phyloP scores from a whole-genome alignment of 108 stramenopile species.

The Mayamaea pseudoterrestris region DNA sequence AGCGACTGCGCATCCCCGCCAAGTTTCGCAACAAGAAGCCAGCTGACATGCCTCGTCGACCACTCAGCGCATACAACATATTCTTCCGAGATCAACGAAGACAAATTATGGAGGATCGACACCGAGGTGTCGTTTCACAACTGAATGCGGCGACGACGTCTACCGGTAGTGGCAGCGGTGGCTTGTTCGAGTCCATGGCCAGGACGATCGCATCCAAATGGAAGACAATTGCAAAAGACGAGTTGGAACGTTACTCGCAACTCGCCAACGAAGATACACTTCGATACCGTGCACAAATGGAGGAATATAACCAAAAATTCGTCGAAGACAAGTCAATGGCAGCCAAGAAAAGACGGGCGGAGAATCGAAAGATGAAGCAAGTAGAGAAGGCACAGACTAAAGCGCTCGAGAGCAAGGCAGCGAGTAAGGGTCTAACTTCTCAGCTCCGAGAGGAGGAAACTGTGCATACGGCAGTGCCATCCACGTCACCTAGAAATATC shows the following conservation, averaged over 20 bases:
- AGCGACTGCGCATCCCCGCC: too few relatives aligned
- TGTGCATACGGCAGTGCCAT: too few relatives aligned
- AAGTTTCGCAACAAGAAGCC: conserved; percentile 15
- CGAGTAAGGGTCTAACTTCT: too few relatives aligned
- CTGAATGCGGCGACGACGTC: not conserved
- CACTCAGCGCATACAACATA: conserved; percentile 20
- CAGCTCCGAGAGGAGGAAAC: too few relatives aligned
- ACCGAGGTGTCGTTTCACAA: not conserved
- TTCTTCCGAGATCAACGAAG: conserved; percentile 15
- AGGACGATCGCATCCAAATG: conserved; percentile 12
- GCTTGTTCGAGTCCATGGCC: conserved; percentile 3
- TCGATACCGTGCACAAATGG: conserved; percentile 14
- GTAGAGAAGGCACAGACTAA: too few relatives aligned
- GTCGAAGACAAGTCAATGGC: too few relatives aligned
- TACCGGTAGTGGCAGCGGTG: not conserved
- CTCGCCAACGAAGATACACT: conserved; percentile 9
- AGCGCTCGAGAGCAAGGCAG: too few relatives aligned
- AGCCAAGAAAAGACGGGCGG: too few relatives aligned
- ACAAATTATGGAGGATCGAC: conserved; percentile 4
- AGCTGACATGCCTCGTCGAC: conserved; percentile 12
- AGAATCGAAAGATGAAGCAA: too few relatives aligned
- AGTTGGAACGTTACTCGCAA: conserved; percentile 3
- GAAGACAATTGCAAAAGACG: not conserved
- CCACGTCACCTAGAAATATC: too few relatives aligned
- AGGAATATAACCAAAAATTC: too few relatives aligned